These are phyloP conservation scores for Forsythia suspensa DNA, from an alignment of 257 asterid species.

Conservation along the genomic window DNA sequence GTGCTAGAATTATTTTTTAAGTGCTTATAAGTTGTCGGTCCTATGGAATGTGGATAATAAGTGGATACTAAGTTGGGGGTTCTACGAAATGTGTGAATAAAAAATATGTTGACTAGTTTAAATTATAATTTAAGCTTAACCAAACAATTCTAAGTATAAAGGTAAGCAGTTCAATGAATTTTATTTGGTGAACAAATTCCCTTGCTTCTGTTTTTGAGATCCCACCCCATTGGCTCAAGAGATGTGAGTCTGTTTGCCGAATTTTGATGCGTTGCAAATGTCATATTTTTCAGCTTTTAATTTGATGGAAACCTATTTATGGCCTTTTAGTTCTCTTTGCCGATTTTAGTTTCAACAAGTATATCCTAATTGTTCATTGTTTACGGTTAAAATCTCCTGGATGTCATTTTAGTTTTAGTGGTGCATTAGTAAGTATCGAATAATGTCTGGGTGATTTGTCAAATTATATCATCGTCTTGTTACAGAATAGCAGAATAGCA, in stretches of 20 bases:
- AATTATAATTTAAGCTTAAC: too few species aligned
- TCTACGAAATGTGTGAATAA: too few species aligned
- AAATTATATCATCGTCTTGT: slow-evolving; percentile 1
- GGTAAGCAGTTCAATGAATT: not conserved
- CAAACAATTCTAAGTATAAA: not conserved
- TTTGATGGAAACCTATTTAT: not conserved
- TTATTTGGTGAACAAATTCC: not conserved
- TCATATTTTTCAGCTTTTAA: not conserved
- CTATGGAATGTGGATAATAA: too few species aligned
- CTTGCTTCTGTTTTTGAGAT: not conserved
- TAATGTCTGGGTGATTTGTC: not conserved
- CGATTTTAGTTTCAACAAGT: not conserved
- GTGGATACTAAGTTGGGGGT: too few species aligned
- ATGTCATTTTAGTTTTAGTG: slow-evolving; percentile 1
- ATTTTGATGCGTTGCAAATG: not conserved
- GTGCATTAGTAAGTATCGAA: not conserved
- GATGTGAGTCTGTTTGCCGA: not conserved
- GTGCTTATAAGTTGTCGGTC: too few species aligned
- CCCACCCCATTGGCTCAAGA: not conserved
- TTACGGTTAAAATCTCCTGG: not conserved
- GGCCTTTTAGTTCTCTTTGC: not conserved
- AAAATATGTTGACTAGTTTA: too few species aligned
- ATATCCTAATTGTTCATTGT: not conserved
- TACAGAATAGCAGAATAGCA: not conserved
- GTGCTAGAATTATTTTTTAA: too few species aligned